Evolutionary conservation across 306 rosid genomes (phyloP), one percentile per base, ranked within the genome.

Genomic region (Acacia acuminata): DNA sequence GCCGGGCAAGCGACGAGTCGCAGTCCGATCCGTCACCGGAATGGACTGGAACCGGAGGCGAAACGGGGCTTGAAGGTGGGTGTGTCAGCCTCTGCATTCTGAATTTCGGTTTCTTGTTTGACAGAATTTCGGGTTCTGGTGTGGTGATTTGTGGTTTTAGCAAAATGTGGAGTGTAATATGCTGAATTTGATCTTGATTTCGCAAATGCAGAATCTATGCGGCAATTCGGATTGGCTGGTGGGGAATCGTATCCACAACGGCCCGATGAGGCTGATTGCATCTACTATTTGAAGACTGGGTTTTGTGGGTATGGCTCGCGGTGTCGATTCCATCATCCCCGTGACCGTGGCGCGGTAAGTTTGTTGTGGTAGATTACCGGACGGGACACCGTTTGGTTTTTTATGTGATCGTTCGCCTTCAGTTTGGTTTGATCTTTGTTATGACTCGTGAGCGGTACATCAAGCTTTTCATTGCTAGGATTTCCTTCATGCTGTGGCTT

Each of bases 271-370:
- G 86, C 88, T 75, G 91, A 96, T 88, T 96, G 99, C 81, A 89
- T 77, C 72, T 90, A 89, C 90, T 96, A 92, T 84, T 84, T 96
- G 90, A 88, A 94, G 80, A 94, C 98, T n/a, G 99, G 99, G 2
- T 82, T 86, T 82, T 96, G 97, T 84, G 98, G 97, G 64, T 96
- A 89, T 82, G 99, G 99, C 85, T 78, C 97, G 0, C 82, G 99
- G 78, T 96, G 98, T 84, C 96, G 97, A 85, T 96, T 85, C 87
- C 91, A 96, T 79, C 99, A 96, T 85, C 99, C 99, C 38, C 97
- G 85, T 84, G 95, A 94, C 83, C 94, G 94, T 77, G 83, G 43
- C 64, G 77, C 84, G 97, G 98, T 95, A 89, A 88, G 58, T 86
- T 75, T 82, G 2, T 76, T 63, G 9, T 74, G 38, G 81, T 82